Evolutionary conservation across 108 stramenopile species (phyloP), one percentile per base, ranked within the genome.

Genomic region (Halocafeteria seosinensis): DNA sequence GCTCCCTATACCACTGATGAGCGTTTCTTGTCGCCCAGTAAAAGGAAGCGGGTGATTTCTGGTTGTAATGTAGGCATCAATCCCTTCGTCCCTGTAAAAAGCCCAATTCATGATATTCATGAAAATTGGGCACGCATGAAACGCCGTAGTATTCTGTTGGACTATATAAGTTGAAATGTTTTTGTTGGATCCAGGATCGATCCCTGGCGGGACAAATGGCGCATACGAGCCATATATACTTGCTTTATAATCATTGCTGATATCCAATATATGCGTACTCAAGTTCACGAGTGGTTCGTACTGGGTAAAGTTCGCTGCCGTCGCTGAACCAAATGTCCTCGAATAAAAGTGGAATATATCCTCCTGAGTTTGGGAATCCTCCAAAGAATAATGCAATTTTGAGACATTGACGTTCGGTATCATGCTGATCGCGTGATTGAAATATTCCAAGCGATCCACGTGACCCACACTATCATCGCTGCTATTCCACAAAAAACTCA

Each of bases 1-100:
- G 1, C 65, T 72, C 12, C 38, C 9, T 4, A 38, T 32, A n/a
- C 55, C 57, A 8, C 26, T 0, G n/a, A 29, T 29, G 35, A 62
- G 11, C 12, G 36, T 30, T 24, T 67, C 34, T 24, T 74, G 33
- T 0, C 32, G 26, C 13, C 50, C 17, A 23, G 77, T 78, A 24
- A 68, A 38, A 5, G 73, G 77, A 37, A 78, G 37, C 35, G 73
- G 77, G 26, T 74, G 64, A 3, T 23, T 58, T 27, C 50, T 35
- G 12, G 13, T 17, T 34, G 75, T n/a, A 17, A 47, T 17, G 17
- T 17, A n/a, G 17, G 42, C 42, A 21, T 17, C 21, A n/a, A 17
- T n/a, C 17, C 17, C 17, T n/a, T n/a, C n/a, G n/a, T n/a, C n/a
- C n/a, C n/a, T n/a, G n/a, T n/a, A n/a, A n/a, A 21, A 47, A 17